Conservation (phyloP, 257 asterid species). For the Solanum pimpinellifolium region DNA sequence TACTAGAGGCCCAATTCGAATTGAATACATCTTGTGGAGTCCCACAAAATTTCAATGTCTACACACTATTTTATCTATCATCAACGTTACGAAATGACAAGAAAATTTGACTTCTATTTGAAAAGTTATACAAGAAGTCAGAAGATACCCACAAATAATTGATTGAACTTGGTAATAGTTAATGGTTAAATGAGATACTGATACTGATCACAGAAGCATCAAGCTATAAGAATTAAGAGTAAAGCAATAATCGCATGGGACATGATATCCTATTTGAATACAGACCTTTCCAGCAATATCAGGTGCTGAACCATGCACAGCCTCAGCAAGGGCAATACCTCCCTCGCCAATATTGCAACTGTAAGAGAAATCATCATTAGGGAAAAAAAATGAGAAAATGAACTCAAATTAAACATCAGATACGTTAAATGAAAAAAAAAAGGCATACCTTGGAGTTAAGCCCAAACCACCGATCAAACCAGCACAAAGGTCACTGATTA, state of each 20-base stretch:
- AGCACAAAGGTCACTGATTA: conserved; percentile 82
- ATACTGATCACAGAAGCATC: neutral
- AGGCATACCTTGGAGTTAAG: conserved; percentile 78
- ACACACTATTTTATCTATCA: neutral
- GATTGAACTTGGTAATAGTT: neutral
- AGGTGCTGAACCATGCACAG: conserved; percentile 99
- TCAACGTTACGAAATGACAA: neutral
- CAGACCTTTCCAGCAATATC: conserved; percentile 97
- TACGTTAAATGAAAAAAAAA: neutral
- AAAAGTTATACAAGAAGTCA: neutral
- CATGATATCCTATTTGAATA: neutral
- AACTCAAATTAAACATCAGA: neutral
- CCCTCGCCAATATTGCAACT: conserved; percentile 96
- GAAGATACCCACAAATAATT: neutral
- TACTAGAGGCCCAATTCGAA: too few species aligned
- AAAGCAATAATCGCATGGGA: neutral
- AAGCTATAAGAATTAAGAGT: neutral
- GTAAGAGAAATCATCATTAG: neutral
- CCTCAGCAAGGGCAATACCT: conserved; percentile 98
- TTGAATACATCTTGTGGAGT: too few species aligned
- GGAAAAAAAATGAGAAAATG: neutral
- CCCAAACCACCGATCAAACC: conserved; percentile 97
- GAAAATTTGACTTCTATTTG: neutral
- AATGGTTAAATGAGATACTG: neutral
- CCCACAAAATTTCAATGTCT: too few species aligned